Conservation (phyloP, 139 green algal species). For the Volvox africanus region DNA sequence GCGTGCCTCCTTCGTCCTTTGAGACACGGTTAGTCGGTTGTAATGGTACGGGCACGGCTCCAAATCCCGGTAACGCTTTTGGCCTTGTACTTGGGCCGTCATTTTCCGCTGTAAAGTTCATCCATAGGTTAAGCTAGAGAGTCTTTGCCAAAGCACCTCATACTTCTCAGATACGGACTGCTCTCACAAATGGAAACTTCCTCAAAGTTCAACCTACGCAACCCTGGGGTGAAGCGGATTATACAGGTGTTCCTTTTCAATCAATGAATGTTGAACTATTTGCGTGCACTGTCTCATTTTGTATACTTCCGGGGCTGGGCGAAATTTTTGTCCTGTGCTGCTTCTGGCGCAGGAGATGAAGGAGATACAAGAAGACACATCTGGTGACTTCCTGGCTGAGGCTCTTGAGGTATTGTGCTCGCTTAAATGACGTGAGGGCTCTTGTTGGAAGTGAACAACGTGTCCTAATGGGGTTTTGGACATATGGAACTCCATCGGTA, state of each 20-base stretch:
- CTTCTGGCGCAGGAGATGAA: constrained; percentile 82
- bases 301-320: not conserved
- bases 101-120: too few species aligned
- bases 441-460: not conserved
- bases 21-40: too few species aligned
- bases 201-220: constrained; percentile 75
- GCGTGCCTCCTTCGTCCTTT: too few species aligned
- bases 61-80: too few species aligned
- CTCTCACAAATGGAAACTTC: constrained; percentile 29
- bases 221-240: constrained; percentile 95
- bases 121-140: not conserved
- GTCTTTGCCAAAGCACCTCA: not conserved
- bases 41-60: too few species aligned
- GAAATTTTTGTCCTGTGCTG: not conserved
- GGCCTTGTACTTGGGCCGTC: too few species aligned
- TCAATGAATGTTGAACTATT: too few species aligned
- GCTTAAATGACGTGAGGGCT: not conserved
- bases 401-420: constrained; percentile 77
- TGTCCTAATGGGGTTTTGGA: not conserved
- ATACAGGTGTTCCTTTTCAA: constrained; percentile 70
- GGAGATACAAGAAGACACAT: constrained; percentile 81
- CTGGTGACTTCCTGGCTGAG: constrained; percentile 81
- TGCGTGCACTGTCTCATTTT: not conserved
- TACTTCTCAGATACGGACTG: not conserved
- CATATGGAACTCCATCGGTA: too few species aligned